Base-by-base conservation (phyloP, 805 yeast genomes). In the Tetrapisispora fleetii region DNA sequence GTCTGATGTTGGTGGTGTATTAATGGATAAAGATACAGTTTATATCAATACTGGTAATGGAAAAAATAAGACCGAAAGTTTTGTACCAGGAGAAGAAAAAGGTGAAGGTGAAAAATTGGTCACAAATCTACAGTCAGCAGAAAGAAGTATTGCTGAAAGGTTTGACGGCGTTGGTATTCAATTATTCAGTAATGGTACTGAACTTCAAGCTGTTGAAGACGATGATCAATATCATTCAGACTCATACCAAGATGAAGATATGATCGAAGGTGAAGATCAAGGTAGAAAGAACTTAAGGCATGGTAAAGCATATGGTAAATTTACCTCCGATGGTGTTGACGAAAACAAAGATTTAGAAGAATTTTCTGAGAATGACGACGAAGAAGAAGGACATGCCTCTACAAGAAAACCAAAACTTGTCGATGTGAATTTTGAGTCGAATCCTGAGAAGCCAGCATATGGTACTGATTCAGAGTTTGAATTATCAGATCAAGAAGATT, bases 1-100 rank as follows among this genome's bases (percentile, higher is more conserved):
- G 99, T 86, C 97, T 43, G 98, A 93, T 67, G 96, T 93, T n/a
- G 97, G 97, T 49, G 99, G 99, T 65, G 95, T 93, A 36, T 73
- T 93, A 55, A 88, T 93, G 52, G 99, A 93, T 69, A 90, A 85
- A 63, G 99, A 93, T 71, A 96, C 99, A 9, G 99, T 93, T 2
- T 93, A 90, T 59, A 87, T 93, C 51, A 97, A 72, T 54, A 68
- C 71, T 40, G 74, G 74, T 35, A 62, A 55, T 46, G 44, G 44
- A 18, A 62, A 57, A 40, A 56, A 56, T 46, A 63, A 56, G 18
- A 59, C 57, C 4, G 55, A 55, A 46, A 64, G 75, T 37, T 85
- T 85, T 64, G 78, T 75, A 17, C 73, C 78, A 1, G 84, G 85
- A 39, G 76, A 77, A 53, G 85, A 82, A 52, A 73, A 71, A 58